Evolutionary conservation across 148 eudicot genomes (phyloP), one percentile per base, ranked within the genome.

Genomic region (Nepenthes gracilis): DNA sequence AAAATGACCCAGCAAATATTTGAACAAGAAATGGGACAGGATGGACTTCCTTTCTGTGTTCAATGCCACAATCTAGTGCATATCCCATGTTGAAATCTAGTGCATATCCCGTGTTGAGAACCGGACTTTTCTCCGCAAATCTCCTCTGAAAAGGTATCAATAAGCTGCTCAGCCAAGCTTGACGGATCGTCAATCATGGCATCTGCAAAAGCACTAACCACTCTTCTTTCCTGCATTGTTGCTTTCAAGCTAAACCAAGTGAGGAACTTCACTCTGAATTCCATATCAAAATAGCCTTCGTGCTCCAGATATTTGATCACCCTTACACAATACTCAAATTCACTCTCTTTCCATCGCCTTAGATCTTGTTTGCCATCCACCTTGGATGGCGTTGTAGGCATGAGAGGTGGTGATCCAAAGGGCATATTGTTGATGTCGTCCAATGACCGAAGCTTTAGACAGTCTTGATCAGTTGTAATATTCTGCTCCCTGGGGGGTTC

Each of bases 221-320:
- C 80, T 55, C 81, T 75, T 61, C 77, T 71, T 57, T 80, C 81
- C 59, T 76, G 79, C 43, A 47, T 57, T 4, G 79, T 78, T 2
- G 92, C 85, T 63, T 77, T 85, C 76, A 85, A 77, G 73, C 87
- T 82, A 58, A 71, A 85, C 87, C 92, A 85, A 15, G 87, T 80
- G 15, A 85, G 75, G 58, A 85, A 76, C 74, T 85, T 85, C 69
- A 80, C 78, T 47, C 85, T 72, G 63, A 82, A 85, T 35, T 74
- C 80, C 47, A 64, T 49, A 13, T 67, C 74, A 53, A 85, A 33
- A 69, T 75, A 65, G 13, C 81, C 83, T 4, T 80, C 71, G 15
- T 64, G 64, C 50, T 85, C 87, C 66, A 85, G 66, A 65, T 62
- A 57, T 54, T 79, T 73, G 35, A 85, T 51, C 33, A 78, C 74